phyloP scores from a whole-genome alignment of 148 eudicot genomes.

The Vaccinium macrocarpon region DNA sequence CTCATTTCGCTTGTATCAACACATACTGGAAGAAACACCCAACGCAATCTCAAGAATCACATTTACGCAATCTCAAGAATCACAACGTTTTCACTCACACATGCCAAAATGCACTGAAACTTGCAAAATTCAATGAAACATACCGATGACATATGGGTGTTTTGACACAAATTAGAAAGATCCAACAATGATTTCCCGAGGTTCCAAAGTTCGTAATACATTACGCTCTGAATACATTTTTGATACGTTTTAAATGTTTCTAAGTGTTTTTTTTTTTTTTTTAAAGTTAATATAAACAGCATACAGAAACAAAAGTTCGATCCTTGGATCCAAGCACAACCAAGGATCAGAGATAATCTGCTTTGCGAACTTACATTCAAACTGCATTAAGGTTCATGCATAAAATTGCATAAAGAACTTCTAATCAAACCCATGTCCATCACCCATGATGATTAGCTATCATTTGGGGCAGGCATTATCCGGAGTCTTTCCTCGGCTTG shows the following conservation, averaged over 20 bases:
- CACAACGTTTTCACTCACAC: background rate
- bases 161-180: background rate
- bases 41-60: no score
- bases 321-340: slow-evolving; percentile 1
- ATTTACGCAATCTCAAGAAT: background rate
- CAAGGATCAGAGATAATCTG: background rate
- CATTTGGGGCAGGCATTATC: slow-evolving; percentile 73
- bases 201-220: background rate
- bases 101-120: background rate
- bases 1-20: background rate
- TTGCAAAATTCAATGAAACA: no score
- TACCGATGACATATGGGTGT: background rate
- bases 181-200: background rate
- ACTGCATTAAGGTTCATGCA: background rate
- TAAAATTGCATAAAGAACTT: background rate
- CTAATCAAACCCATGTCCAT: background rate
- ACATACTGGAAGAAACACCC: background rate
- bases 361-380: background rate
- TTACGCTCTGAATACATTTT: background rate
- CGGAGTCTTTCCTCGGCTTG: slow-evolving; percentile 61
- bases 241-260: background rate
- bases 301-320: background rate
- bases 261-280: no score
- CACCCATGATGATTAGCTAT: slow-evolving; percentile 18
- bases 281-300: background rate